These are phyloP conservation scores for Berberis thunbergii DNA, from an alignment of 164 flowering plant genomes.

Conservation along the genomic window DNA sequence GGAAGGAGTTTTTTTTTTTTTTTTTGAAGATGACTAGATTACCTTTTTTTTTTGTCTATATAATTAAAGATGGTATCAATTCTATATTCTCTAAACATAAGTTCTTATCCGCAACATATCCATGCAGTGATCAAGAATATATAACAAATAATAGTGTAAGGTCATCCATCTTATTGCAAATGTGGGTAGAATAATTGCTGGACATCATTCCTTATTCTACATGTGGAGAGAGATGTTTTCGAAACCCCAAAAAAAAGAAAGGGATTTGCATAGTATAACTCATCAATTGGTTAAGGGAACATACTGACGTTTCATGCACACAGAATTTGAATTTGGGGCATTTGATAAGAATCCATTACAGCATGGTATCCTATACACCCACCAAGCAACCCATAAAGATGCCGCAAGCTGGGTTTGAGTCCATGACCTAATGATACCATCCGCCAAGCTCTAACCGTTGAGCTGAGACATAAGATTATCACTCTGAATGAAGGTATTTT, in stretches of 20 bases:
- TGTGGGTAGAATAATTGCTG: slow-evolving; percentile 37
- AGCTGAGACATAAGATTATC: too few species aligned
- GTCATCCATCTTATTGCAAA: slow-evolving; percentile 3
- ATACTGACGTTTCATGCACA: slow-evolving; percentile 19
- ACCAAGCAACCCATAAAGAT: slow-evolving; percentile 5
- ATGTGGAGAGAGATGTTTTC: neutral
- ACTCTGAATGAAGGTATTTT: too few species aligned
- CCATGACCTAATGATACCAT: too few species aligned
- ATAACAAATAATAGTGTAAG: slow-evolving; percentile 1
- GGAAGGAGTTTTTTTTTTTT: slow-evolving; percentile 1
- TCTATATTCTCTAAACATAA: slow-evolving; percentile 8
- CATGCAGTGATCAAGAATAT: neutral
- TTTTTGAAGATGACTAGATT: neutral
- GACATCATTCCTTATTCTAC: slow-evolving; percentile 33
- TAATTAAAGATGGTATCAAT: slow-evolving; percentile 12
- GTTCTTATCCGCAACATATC: slow-evolving; percentile 3
- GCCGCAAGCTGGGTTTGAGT: too few species aligned
- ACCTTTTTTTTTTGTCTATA: neutral
- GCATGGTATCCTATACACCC: slow-evolving; percentile 28
- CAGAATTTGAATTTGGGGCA: neutral
- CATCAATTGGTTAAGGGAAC: slow-evolving; percentile 14
- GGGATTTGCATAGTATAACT: slow-evolving; percentile 9
- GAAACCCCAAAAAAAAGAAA: neutral
- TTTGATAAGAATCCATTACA: slow-evolving; percentile 17
- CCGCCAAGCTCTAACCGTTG: too few species aligned